These are phyloP conservation scores for Arabidopsis thaliana DNA, from an alignment of 345 rosid species.

Conservation along the genomic window TAIR10.1 NC_003071.7:9921501-9922000, in stretches of 20 bases:
- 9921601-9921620: no score
- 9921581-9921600: no score
- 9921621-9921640: no score
- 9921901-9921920: background rate
- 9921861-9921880: background rate
- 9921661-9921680: background rate
- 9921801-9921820: background rate
- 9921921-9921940: background rate
- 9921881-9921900: background rate
- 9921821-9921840: background rate
- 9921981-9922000: background rate
- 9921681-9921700: background rate
- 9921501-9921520: no score
- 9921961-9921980: background rate
- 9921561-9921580: no score
- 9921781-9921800: background rate
- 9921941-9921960: background rate
- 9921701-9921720: background rate
- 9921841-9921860: background rate
- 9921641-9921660: no score
- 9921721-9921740: background rate
- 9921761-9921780: background rate
- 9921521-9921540: no score
- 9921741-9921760: background rate
- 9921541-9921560: no score